These are phyloP conservation scores for Podaxis sp. DNA, from an alignment of 768 basidiomycete genomes.

Conservation along the genomic window DNA sequence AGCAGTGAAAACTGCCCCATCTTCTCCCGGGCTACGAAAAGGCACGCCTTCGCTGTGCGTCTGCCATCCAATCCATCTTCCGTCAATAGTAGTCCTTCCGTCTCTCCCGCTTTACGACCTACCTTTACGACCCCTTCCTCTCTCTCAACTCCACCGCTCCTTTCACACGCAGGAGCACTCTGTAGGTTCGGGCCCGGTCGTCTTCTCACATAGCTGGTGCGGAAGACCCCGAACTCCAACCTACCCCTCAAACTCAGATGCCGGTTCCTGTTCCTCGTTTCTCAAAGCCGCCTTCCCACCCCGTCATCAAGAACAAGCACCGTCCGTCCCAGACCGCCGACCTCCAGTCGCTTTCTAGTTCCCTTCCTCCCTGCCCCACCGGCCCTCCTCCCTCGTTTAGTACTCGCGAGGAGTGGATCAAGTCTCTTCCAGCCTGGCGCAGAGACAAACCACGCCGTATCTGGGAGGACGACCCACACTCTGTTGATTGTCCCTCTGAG, in stretches of 20 bases:
- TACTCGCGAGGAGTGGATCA: conserved; percentile 70
- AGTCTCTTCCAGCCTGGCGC: conserved; percentile 67
- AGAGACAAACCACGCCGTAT: conserved; percentile 62
- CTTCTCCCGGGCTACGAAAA: conserved; percentile 43
- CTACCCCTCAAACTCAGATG: conserved; percentile 57
- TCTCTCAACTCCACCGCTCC: conserved; percentile 32
- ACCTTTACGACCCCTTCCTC: conserved; percentile 57
- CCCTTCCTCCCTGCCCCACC: conserved; percentile 55
- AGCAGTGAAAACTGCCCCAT: conserved; percentile 20
- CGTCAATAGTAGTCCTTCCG: conserved; percentile 21
- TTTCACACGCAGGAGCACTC: conserved; percentile 32
- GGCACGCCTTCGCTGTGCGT: conserved; percentile 95
- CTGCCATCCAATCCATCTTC: conserved; percentile 45
- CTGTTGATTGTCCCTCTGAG: conserved; percentile 23
- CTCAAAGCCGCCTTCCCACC: conserved; percentile 55
- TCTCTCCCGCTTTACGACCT: conserved; percentile 62
- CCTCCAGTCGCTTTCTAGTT: conserved; percentile 52
- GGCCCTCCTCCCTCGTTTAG: conserved; percentile 63
- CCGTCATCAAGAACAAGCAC: conserved; percentile 56
- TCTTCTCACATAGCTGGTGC: conserved; percentile 39
- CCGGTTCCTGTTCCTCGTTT: conserved; percentile 78
- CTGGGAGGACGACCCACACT: conserved; percentile 51
- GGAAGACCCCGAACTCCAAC: conserved; percentile 38
- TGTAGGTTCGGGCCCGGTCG: conserved; percentile 37
- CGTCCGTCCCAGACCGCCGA: conserved; percentile 35